These are phyloP conservation scores for Hortiboletus flavorubellus DNA, from an alignment of 768 basidiomycete genomes.

Conservation along the genomic window DNA sequence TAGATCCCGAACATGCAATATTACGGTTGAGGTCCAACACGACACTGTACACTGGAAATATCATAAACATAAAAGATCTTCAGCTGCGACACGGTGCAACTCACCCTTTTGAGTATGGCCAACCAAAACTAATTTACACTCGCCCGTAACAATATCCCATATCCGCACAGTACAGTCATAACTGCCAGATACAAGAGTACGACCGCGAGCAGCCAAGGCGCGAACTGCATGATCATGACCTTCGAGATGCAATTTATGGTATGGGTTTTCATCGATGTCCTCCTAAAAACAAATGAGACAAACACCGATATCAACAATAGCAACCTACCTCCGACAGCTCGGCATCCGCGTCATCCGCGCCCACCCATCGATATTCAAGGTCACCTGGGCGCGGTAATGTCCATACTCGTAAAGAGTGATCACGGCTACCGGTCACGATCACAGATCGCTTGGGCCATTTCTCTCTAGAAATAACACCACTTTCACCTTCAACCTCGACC, in stretches of 20 bases:
- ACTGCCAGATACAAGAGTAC: conserved; percentile 90
- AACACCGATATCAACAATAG: background rate
- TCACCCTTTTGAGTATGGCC: conserved; percentile 91
- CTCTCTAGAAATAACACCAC: conserved; percentile 60
- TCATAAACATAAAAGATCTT: conserved; percentile 5
- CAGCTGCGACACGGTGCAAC: conserved; percentile 25
- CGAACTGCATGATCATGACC: conserved; percentile 93
- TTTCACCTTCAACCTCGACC: conserved; percentile 68
- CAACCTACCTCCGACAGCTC: conserved; percentile 50
- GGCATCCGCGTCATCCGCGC: conserved; percentile 56
- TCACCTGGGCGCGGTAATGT: conserved; percentile 65
- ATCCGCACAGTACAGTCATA: conserved; percentile 95
- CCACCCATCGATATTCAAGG: conserved; percentile 68
- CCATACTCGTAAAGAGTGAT: conserved; percentile 67
- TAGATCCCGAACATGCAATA: conserved; percentile 94
- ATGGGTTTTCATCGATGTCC: conserved; percentile 81
- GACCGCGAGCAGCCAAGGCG: conserved; percentile 86
- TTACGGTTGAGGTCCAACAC: conserved; percentile 83
- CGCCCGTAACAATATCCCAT: conserved; percentile 88
- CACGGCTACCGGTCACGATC: conserved; percentile 71
- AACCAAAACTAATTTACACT: conserved; percentile 72
- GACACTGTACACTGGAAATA: conserved; percentile 81
- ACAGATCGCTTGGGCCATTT: conserved; percentile 69
- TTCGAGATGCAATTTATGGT: conserved; percentile 76
- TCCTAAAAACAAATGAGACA: conserved; percentile 37